A percentile compares a stretch with the other conserved stretches of the same genome.
phyloP scores from a whole-genome alignment of 805 yeast genomes.

The Spathaspora arborariae region DNA sequence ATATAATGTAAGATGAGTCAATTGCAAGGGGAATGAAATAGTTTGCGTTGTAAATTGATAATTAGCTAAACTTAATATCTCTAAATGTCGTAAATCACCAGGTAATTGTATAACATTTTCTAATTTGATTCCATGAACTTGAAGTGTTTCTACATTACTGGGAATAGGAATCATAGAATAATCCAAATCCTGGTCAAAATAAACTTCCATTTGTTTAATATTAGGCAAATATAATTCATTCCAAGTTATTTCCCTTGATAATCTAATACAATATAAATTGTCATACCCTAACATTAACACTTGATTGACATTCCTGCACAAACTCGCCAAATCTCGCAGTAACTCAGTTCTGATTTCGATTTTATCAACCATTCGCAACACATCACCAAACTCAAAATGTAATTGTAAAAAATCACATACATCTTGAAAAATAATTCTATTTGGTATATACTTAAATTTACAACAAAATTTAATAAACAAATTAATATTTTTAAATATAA shows the following conservation, averaged over 20 bases:
- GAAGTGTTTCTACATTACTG: neutral
- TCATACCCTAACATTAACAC: slow-evolving; percentile 1
- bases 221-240: neutral
- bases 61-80: neutral
- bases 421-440: neutral
- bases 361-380: neutral
- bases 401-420: neutral
- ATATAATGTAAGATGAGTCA: neutral
- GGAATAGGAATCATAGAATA: too few relatives aligned
- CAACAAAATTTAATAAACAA: neutral
- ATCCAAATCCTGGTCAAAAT: neutral
- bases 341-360: slow-evolving; percentile 1
- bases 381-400: neutral
- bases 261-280: neutral
- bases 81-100: neutral
- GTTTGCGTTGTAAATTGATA: neutral
- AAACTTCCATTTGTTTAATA: neutral
- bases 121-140: neutral
- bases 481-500: neutral
- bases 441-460: neutral
- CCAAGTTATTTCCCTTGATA: neutral
- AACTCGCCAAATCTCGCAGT: neutral
- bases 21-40: neutral
- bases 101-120: neutral
- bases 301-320: neutral